Evolutionary conservation across 768 basidiomycete genomes (phyloP).

Genomic region (Amanita rubescens): DNA sequence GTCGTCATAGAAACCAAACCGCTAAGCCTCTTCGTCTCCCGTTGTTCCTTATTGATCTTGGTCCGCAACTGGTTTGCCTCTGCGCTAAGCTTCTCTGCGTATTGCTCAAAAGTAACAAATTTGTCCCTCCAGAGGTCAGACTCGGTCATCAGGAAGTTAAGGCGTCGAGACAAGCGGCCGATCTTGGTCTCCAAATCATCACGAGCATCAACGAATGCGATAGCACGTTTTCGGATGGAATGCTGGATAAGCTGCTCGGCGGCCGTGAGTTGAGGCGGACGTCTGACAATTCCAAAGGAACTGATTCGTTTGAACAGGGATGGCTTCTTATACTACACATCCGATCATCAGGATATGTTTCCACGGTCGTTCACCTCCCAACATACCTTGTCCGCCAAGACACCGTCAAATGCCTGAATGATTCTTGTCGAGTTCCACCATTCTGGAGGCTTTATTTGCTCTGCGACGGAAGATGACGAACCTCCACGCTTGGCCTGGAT

Average conservation of each 20-base stretch:
- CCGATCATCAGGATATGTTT: neutral
- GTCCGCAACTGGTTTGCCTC: constrained; percentile 80
- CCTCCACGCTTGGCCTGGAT: constrained; percentile 81
- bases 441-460: constrained; percentile 82
- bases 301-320: constrained; percentile 81
- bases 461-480: constrained; percentile 75
- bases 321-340: constrained; percentile 75
- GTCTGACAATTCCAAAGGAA: constrained; percentile 62
- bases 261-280: constrained; percentile 62
- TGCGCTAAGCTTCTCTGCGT: constrained; percentile 82
- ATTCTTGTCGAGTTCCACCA: constrained; percentile 95
- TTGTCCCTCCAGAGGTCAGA: constrained; percentile 89
- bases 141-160: constrained; percentile 91
- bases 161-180: constrained; percentile 72
- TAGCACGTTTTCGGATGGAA: constrained; percentile 90
- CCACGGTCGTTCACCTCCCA: neutral
- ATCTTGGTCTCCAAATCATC: constrained; percentile 95
- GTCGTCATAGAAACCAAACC: constrained; percentile 72
- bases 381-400: constrained; percentile 75
- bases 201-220: constrained; percentile 87
- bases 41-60: constrained; percentile 88
- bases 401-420: constrained; percentile 83
- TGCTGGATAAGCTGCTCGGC: constrained; percentile 84
- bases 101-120: constrained; percentile 90
- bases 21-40: constrained; percentile 80